A percentile compares a stretch with the other conserved stretches of the same genome.
Conservation (phyloP, 208 protist species). For the Vickermania ingenoplastis region DNA sequence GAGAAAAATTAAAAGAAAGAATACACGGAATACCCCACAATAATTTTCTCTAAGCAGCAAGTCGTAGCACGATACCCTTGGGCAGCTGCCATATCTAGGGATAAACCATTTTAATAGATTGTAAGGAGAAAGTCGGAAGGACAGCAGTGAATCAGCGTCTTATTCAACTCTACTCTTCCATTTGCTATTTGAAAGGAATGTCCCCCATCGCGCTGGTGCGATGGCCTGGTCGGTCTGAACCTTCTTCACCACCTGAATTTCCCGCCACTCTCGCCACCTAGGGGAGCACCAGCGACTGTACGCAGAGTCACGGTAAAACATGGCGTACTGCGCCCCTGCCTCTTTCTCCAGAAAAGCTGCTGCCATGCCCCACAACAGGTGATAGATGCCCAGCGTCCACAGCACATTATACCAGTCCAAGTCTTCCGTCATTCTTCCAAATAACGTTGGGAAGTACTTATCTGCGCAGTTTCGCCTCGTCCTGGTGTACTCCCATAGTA, state of each 20-base stretch:
- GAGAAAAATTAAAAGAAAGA: conserved; percentile 8
- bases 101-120: too few species aligned
- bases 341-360: conserved; percentile 56
- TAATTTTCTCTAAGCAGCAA: too few species aligned
- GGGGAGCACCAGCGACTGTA: conserved; percentile 79
- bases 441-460: conserved; percentile 39
- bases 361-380: conserved; percentile 68
- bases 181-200: conserved; percentile 50
- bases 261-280: conserved; percentile 79
- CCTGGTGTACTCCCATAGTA: conserved; percentile 70
- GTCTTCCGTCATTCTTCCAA: conserved; percentile 62
- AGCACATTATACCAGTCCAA: conserved; percentile 76
- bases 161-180: conserved; percentile 56
- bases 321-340: conserved; percentile 68
- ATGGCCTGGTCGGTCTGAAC: conserved; percentile 55
- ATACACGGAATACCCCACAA: too few species aligned
- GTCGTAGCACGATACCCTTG: too few species aligned
- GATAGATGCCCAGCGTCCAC: conserved; percentile 54
- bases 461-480: conserved; percentile 51
- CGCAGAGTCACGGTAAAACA: conserved; percentile 47
- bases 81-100: too few species aligned
- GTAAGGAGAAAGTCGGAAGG: too few species aligned
- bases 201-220: conserved; percentile 45
- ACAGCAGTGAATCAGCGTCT: too few species aligned
- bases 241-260: conserved; percentile 49